Conservation (phyloP, 495 filamentous ascomycete genomes). For the Letharia lupina region DNA sequence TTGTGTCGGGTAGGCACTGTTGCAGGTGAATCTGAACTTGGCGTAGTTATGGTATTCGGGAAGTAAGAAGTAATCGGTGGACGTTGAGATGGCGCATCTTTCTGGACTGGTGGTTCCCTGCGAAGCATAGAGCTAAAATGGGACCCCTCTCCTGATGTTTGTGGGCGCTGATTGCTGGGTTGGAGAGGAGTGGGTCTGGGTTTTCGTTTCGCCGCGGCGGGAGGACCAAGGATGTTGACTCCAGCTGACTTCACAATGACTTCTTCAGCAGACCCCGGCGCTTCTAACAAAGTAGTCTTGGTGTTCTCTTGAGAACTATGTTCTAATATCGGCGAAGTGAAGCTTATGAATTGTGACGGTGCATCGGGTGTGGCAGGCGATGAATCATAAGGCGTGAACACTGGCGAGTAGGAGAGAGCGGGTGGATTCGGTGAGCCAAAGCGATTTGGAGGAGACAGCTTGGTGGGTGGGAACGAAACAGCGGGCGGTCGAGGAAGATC, state of each 20-base stretch:
- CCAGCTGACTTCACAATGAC: slow-evolving; percentile 23
- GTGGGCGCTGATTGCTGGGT: neutral
- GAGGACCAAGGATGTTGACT: slow-evolving; percentile 22
- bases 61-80: neutral
- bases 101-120: neutral
- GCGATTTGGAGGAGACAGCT: neutral
- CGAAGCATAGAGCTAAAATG: slow-evolving; percentile 10
- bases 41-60: neutral
- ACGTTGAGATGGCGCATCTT: slow-evolving; percentile 2
- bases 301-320: neutral
- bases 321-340: neutral
- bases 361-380: slow-evolving; percentile 14
- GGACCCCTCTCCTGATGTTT: neutral
- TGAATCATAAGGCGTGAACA: slow-evolving; percentile 16
- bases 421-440: slow-evolving; percentile 9
- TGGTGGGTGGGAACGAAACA: neutral
- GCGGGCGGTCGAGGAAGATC: neutral
- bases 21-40: neutral
- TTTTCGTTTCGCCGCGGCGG: slow-evolving; percentile 19
- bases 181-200: slow-evolving; percentile 5
- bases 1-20: neutral
- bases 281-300: slow-evolving; percentile 10
- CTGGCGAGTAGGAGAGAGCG: slow-evolving; percentile 13
- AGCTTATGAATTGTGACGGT: neutral
- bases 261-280: slow-evolving; percentile 4